These are phyloP conservation scores for Solanum bukasovii DNA, from an alignment of 257 asterid genomes.

Conservation along the genomic window DNA sequence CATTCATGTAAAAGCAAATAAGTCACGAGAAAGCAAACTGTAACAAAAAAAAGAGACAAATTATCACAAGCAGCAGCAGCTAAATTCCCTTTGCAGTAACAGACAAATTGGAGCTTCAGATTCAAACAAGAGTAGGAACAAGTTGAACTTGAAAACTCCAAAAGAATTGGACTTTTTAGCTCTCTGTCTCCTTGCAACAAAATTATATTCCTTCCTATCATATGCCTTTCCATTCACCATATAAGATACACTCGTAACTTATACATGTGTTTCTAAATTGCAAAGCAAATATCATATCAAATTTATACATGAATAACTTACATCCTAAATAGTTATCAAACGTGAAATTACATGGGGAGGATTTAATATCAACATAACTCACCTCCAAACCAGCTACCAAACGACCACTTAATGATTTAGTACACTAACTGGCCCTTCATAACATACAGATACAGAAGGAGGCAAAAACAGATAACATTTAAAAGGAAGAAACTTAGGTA, in stretches of 20 bases:
- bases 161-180: not conserved
- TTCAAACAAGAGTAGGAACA: not conserved
- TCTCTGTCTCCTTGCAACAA: not conserved
- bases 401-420: not conserved
- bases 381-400: not conserved
- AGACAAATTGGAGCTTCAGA: not conserved
- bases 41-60: not conserved
- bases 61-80: not conserved
- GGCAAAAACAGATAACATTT: not conserved
- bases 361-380: not conserved
- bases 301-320: not conserved
- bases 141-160: not conserved
- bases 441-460: not conserved
- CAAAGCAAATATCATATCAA: not conserved
- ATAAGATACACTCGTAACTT: not conserved
- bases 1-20: not conserved
- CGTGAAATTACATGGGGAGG: not conserved
- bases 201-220: not conserved
- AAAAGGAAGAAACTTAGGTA: not conserved
- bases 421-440: not conserved
- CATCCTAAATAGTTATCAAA: not conserved
- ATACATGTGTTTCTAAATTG: not conserved
- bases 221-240: not conserved
- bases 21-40: not conserved
- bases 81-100: not conserved